Evolutionary conservation across 202 grass and related monocot genomes (phyloP).

Genomic region (Panicum hallii): DNA sequence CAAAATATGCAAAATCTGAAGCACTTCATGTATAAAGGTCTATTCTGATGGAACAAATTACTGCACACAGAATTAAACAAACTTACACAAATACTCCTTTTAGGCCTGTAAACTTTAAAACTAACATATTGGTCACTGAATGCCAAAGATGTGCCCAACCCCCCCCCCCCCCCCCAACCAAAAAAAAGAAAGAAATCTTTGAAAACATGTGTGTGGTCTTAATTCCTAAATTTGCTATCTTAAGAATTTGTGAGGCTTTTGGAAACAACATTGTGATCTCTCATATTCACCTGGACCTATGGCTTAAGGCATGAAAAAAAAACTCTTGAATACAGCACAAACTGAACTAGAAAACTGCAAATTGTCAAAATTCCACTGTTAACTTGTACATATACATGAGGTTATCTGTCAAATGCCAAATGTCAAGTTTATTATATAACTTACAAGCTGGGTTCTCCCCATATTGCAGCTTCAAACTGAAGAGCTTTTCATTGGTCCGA

Average conservation of each 20-base stretch:
- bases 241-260: background rate
- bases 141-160: background rate
- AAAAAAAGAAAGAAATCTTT: background rate
- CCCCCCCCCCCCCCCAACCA: too few species aligned
- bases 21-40: background rate
- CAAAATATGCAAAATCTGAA: slow-evolving; percentile 8
- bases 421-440: background rate
- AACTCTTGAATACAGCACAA: background rate
- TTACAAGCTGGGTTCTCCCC: background rate
- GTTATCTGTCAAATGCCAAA: background rate
- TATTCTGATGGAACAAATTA: background rate
- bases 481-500: background rate
- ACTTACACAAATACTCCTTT: background rate
- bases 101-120: background rate
- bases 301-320: background rate
- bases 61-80: background rate
- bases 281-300: background rate
- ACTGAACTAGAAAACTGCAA: background rate
- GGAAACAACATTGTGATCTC: background rate
- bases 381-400: background rate
- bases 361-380: background rate
- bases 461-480: background rate
- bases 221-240: background rate
- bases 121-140: background rate
- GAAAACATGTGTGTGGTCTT: background rate